Evolutionary conservation across 2,329 filamentous ascomycete genomes (phyloP), one percentile per base, ranked within the genome.

Genomic region (Claviceps pazoutovae): DNA sequence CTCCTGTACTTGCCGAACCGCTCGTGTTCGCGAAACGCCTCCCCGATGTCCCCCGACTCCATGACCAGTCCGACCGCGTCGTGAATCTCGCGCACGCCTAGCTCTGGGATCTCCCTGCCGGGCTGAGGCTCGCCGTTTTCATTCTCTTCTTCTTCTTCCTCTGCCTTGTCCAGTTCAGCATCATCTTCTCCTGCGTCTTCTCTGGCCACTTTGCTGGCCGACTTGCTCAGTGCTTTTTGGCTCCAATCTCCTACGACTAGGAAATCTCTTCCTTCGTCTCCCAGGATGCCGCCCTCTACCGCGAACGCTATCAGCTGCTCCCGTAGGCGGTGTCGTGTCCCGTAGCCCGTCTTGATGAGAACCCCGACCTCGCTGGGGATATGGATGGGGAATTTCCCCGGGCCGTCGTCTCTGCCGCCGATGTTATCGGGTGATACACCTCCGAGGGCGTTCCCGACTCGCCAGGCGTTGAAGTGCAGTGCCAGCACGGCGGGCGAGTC

Each of bases 291-390:
- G n/a, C 62, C 64, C 16, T 59, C 59, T 11, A 55, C 54, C 17
- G 55, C 52, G 44, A 76, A 65, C 0, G 75, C 74, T 43, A 68
- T 64, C 11, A 79, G 61, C 60, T 74, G 71, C 11, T 70, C 67
- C 4, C 68, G 62, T 30, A 79, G 65, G 14, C 76, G 70, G 48
- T 71, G 62, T 46, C 70, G 69, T 17, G 76, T 78, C 51, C 75
- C 76, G 59, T 75, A 79, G 34, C 76, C 76, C 4, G 75, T 78
- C 63, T 79, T 79, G 56, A 79, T 63, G 48, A 79, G 68, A 55
- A 75, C 67, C 36, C 70, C 73, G 7, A 78, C 68, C 51, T 79
- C 75, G 39, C 64, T 63, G 49, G 63, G 62, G 38, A 73, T 61
- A 51, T 75, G 67, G 51, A 78, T 62, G 3, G 71, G 67, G 51